Percentiles rank a stretch among this genome's conserved stretches.
These are phyloP conservation scores for Pichia sp. DNA, from an alignment of 1,139 yeast species.

Conservation along the genomic window DNA sequence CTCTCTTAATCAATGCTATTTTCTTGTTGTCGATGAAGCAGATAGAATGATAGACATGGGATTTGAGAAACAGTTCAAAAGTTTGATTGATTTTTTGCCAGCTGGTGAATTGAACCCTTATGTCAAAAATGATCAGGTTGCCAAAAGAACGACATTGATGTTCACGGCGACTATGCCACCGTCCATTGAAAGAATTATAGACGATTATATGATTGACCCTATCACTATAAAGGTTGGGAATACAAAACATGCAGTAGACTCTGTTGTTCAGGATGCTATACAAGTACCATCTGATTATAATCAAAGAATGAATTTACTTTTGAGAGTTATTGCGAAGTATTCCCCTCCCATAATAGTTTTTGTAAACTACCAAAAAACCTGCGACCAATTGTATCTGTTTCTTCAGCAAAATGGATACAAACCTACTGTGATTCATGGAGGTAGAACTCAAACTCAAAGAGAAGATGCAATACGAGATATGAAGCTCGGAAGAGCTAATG, in stretches of 20 bases:
- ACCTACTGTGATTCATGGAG: constrained; percentile 73
- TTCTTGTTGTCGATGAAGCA: constrained; percentile 83
- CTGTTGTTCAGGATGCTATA: constrained; percentile 65
- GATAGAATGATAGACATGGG: constrained; percentile 95
- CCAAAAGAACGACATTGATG: constrained; percentile 65
- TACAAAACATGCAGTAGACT: constrained; percentile 54
- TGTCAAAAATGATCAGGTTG: constrained; percentile 17
- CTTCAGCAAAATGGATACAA: constrained; percentile 39
- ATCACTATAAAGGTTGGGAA: constrained; percentile 61
- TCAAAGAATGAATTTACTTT: constrained; percentile 31
- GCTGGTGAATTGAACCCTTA: constrained; percentile 23
- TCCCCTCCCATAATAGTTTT: constrained; percentile 67
- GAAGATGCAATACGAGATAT: constrained; percentile 68
- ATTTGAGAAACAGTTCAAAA: constrained; percentile 70
- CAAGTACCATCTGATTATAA: constrained; percentile 36
- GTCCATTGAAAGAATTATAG: constrained; percentile 58
- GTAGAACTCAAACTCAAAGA: constrained; percentile 79
- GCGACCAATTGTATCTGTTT: constrained; percentile 54
- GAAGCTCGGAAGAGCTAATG: constrained; percentile 50
- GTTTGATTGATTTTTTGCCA: constrained; percentile 47
- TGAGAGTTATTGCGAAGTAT: constrained; percentile 31
- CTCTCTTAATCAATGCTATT: constrained; percentile 54
- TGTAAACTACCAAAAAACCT: constrained; percentile 67
- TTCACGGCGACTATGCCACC: constrained; percentile 91
- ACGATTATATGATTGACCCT: constrained; percentile 53